Evolutionary conservation across 129 eudicot species (phyloP).

Genomic region (Deinandra increscens): DNA sequence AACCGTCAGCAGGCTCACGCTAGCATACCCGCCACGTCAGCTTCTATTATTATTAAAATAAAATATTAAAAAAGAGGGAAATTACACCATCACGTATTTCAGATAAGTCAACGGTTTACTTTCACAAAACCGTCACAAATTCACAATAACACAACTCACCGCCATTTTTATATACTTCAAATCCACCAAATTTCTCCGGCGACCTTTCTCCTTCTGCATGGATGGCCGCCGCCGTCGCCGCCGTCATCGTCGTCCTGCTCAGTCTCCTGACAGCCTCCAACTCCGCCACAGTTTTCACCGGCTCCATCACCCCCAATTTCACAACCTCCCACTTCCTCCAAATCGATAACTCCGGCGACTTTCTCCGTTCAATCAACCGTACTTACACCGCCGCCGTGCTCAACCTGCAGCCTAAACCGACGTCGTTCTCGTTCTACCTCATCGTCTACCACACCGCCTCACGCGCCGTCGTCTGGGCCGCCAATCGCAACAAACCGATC

Average conservation of each 20-base stretch:
- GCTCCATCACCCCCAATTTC: constrained; percentile 42
- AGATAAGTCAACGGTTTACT: constrained; percentile 25
- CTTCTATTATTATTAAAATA: background rate
- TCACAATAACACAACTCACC: constrained; percentile 19
- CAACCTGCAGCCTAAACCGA: constrained; percentile 37
- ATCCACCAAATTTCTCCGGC: background rate
- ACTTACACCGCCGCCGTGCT: constrained; percentile 56
- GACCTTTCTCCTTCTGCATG: constrained; percentile 27
- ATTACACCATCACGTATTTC: background rate
- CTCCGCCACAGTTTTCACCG: constrained; percentile 10
- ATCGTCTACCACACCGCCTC: constrained; percentile 50
- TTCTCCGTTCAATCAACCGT: constrained; percentile 50
- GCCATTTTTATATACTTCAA: constrained; percentile 4
- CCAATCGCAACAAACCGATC: constrained; percentile 58
- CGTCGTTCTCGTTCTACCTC: constrained; percentile 47
- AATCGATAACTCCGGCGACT: constrained; percentile 46
- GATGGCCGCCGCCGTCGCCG: constrained; percentile 36
- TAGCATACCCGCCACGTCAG: constrained; percentile 19
- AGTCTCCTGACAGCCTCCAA: constrained; percentile 5
- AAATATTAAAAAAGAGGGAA: background rate
- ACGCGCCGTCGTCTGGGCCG: constrained; percentile 55
- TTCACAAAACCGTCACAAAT: constrained; percentile 2
- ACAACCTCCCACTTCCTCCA: constrained; percentile 42
- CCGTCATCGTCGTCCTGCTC: constrained; percentile 15
- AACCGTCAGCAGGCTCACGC: constrained; percentile 9